phyloP scores from a whole-genome alignment of 306 rosid species.

The Acacia melanoxylon region DNA sequence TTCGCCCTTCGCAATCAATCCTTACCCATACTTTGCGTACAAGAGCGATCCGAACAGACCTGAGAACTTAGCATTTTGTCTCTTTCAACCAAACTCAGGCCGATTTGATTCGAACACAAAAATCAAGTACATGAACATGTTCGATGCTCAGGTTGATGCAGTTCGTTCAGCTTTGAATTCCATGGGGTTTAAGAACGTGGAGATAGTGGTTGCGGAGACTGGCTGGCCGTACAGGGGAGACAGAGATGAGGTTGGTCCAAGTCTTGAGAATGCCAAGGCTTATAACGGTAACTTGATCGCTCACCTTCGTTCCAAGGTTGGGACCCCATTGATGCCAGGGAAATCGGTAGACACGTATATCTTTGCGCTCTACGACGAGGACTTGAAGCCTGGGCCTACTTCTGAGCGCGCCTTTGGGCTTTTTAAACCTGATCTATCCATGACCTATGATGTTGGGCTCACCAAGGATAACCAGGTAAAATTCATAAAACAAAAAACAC shows the following conservation, averaged over 20 bases:
- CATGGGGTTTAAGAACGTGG: slow-evolving; percentile 70
- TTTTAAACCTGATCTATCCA: slow-evolving; percentile 83
- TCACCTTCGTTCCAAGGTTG: slow-evolving; percentile 83
- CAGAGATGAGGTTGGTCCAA: slow-evolving; percentile 69
- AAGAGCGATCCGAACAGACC: slow-evolving; percentile 64
- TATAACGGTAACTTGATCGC: slow-evolving; percentile 81
- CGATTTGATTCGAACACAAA: slow-evolving; percentile 80
- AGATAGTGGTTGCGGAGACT: slow-evolving; percentile 94
- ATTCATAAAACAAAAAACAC: too few species aligned
- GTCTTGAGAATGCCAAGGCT: slow-evolving; percentile 86
- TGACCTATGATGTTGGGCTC: slow-evolving; percentile 86
- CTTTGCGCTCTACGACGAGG: slow-evolving; percentile 87
- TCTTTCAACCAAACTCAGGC: slow-evolving; percentile 87
- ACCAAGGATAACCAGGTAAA: slow-evolving; percentile 47
- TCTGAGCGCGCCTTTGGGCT: slow-evolving; percentile 93
- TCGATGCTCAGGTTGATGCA: slow-evolving; percentile 96
- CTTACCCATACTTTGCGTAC: slow-evolving; percentile 94
- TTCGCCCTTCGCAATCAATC: slow-evolving; percentile 88
- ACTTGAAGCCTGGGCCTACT: slow-evolving; percentile 82
- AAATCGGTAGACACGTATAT: slow-evolving; percentile 91
- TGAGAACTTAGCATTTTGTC: slow-evolving; percentile 81
- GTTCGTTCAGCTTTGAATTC: slow-evolving; percentile 81
- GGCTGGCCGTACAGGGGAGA: slow-evolving; percentile 99
- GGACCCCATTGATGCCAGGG: slow-evolving; percentile 95
- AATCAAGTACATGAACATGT: slow-evolving; percentile 91